Conservation (phyloP, 495 filamentous ascomycete genomes). For the Penicillium samsonianum region DNA sequence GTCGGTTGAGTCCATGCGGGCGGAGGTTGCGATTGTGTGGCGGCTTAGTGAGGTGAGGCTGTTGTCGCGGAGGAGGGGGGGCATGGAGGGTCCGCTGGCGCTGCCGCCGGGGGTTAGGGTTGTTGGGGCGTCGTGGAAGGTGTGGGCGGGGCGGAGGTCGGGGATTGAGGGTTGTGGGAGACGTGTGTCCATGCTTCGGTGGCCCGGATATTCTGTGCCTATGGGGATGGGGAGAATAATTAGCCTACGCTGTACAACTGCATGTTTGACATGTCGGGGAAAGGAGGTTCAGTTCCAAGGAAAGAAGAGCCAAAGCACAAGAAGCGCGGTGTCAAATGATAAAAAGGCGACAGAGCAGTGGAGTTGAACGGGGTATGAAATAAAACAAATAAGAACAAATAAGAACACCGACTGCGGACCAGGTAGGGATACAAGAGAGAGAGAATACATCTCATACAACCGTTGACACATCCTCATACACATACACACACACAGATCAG, state of each 20-base stretch:
- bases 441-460: conserved; percentile 20
- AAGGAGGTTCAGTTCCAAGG: conserved; percentile 19
- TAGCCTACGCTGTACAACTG: conserved; percentile 47
- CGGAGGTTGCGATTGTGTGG: conserved; percentile 44
- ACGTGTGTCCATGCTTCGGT: conserved; percentile 29
- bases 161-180: conserved; percentile 30
- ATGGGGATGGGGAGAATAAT: conserved; percentile 34
- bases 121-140: conserved; percentile 72
- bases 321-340: conserved; percentile 25
- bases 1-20: conserved; percentile 36
- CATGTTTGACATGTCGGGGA: conserved; percentile 18
- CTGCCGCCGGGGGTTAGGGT: conserved; percentile 52
- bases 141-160: conserved; percentile 72
- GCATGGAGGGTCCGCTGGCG: conserved; percentile 63
- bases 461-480: conserved; percentile 18
- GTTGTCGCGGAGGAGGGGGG: conserved; percentile 66
- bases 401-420: conserved; percentile 18
- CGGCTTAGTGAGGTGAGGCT: conserved; percentile 57
- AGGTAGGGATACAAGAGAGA: conserved; percentile 27
- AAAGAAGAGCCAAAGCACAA: conserved; percentile 21
- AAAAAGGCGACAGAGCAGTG: conserved; percentile 28
- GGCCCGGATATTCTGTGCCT: conserved; percentile 44
- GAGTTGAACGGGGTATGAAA: conserved; percentile 33
- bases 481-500: not conserved
- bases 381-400: conserved; percentile 18